Evolutionary conservation across 768 basidiomycete genomes (phyloP), one percentile per base, ranked within the genome.

Genomic region (Naganishia vishniacii): DNA sequence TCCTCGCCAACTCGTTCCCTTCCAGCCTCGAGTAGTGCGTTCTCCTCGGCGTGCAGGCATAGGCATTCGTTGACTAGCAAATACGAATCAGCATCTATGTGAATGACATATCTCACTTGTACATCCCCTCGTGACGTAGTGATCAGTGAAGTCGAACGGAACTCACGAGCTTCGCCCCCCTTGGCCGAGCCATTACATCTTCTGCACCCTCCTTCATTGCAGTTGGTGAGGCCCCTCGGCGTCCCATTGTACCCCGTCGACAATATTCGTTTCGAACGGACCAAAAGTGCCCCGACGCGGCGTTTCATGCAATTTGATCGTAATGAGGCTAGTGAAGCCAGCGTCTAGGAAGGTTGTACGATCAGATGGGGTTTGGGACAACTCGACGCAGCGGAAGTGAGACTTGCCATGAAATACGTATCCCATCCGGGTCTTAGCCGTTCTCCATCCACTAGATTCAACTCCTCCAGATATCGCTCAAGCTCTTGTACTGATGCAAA

Each of bases 21-120:
- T 18, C 95, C 94, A 1, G 91, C 91, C 79, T 98, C 94, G 1
- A 98, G 78, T 15, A 98, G 80, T 0, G 94, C 95, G 72, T 98
- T 99, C 79, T 99, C 95, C 78, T 99, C 95, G 0, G 95, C 95
- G 75, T 99, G 95, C 11, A 99, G 79, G 72, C 95, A 99, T 2
- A 98, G 80, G 71, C 95, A 99, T 73, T 90, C 90, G 53, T 84
- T 81, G 16, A 84, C 78, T 51, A 78, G 15, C 15, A 15, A 7
- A 37, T 15, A 37, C 34, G 34, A 15, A 7, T 37, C 15, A 37
- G 34, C 15, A 7, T 37, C 34, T 37, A 7, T 15, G 8, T 37
- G 34, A 37, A 37, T 37, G 34, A 15, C n/a, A n/a, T n/a, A n/a
- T n/a, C n/a, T n/a, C n/a, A n/a, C n/a, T n/a, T n/a, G n/a, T n/a